Evolutionary conservation across 1,139 yeast species (phyloP).

Genomic region (Saccharomyces hybrid): DNA sequence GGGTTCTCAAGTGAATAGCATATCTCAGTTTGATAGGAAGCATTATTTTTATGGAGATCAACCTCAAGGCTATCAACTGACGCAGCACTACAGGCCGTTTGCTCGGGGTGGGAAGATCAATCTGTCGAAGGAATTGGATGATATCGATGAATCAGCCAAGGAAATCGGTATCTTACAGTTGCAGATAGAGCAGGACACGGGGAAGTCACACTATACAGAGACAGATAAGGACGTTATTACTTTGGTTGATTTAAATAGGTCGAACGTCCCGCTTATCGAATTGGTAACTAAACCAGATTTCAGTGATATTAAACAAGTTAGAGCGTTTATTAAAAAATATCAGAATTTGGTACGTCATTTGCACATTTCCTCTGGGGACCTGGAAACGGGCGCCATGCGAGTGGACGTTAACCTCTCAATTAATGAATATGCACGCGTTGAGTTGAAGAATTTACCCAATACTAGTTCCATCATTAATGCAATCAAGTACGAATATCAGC

Average conservation of each 20-base stretch:
- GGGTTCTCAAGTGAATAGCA: slow-evolving; percentile 47
- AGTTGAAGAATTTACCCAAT: slow-evolving; percentile 81
- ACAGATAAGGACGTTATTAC: slow-evolving; percentile 33
- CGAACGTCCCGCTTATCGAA: slow-evolving; percentile 83
- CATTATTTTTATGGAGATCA: slow-evolving; percentile 97
- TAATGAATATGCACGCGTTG: slow-evolving; percentile 64
- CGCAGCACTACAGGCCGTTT: slow-evolving; percentile 79
- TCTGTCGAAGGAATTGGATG: slow-evolving; percentile 48
- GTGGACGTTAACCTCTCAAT: slow-evolving; percentile 90
- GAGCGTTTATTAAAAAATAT: slow-evolving; percentile 71
- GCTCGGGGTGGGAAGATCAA: slow-evolving; percentile 58
- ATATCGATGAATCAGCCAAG: slow-evolving; percentile 37
- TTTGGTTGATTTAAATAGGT: slow-evolving; percentile 70
- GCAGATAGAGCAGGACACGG: slow-evolving; percentile 93
- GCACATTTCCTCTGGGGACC: slow-evolving; percentile 76
- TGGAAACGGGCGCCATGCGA: slow-evolving; percentile 91
- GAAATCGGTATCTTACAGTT: slow-evolving; percentile 57
- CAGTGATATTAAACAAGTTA: slow-evolving; percentile 56
- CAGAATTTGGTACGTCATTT: slow-evolving; percentile 63
- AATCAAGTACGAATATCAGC: slow-evolving; percentile 59
- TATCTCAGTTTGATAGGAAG: slow-evolving; percentile 78
- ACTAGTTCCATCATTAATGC: slow-evolving; percentile 77
- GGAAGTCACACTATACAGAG: slow-evolving; percentile 57
- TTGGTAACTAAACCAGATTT: slow-evolving; percentile 90
- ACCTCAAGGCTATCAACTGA: slow-evolving; percentile 91